Percentiles rank a stretch among this genome's conserved stretches.
Evolutionary conservation across 495 filamentous ascomycete species (phyloP).

Genomic region (Niebla homalea): DNA sequence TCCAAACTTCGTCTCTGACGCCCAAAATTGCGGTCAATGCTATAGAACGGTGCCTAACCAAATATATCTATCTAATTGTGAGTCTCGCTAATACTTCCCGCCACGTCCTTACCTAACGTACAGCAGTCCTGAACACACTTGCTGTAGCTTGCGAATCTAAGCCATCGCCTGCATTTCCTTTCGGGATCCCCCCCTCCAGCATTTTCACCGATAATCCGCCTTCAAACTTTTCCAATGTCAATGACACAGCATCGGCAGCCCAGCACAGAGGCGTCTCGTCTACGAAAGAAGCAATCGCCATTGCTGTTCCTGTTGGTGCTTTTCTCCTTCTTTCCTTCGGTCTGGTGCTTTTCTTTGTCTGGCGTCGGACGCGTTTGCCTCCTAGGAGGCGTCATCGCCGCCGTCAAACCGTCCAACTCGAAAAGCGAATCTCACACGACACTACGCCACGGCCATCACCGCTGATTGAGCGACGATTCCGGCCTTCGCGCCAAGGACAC

Average conservation of each 20-base stretch:
- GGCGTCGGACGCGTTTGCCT: conserved; percentile 1
- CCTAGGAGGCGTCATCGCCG: background rate
- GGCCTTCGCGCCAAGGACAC: background rate
- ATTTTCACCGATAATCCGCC: conserved; percentile 34
- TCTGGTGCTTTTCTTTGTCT: conserved; percentile 12
- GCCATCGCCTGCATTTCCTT: conserved; percentile 22
- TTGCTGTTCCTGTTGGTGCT: conserved; percentile 32
- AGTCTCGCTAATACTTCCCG: conserved; percentile 7
- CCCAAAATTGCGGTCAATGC: conserved; percentile 32
- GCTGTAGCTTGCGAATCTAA: conserved; percentile 36
- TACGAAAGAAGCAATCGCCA: conserved; percentile 28
- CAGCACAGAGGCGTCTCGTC: no score
- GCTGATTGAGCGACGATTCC: background rate
- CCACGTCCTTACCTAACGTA: background rate
- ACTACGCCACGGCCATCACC: background rate
- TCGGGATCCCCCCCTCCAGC: conserved; percentile 29
- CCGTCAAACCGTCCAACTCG: background rate
- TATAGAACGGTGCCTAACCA: conserved; percentile 32
- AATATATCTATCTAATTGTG: conserved; percentile 38
- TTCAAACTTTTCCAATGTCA: conserved; percentile 24
- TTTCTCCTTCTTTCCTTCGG: conserved; percentile 25
- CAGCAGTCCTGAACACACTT: conserved; percentile 35
- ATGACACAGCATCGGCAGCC: conserved; percentile 1
- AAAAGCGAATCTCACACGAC: conserved; percentile 7
- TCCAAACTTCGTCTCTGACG: conserved; percentile 24